Evolutionary conservation across 2,329 filamentous ascomycete genomes (phyloP).

Genomic region (Bisporella sp.): DNA sequence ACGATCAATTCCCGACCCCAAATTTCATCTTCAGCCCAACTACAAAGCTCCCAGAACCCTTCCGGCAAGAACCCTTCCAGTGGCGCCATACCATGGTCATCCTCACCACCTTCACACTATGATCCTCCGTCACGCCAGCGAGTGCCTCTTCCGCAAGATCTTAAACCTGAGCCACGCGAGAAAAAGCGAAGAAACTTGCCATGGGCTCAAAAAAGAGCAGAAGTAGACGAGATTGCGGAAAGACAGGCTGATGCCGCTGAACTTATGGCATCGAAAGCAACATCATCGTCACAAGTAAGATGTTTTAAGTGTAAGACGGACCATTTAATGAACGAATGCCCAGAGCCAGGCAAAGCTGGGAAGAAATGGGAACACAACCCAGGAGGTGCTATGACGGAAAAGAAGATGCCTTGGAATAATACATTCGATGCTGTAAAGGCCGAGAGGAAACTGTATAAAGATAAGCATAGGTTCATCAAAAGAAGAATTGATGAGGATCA

Average conservation of each 20-base stretch:
- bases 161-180: conserved; percentile 21
- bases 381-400: conserved; percentile 14
- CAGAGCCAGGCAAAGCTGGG: conserved; percentile 8
- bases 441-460: conserved; percentile 70
- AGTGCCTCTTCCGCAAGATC: conserved; percentile 1
- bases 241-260: conserved; percentile 14
- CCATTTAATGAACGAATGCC: conserved; percentile 14
- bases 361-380: conserved; percentile 25
- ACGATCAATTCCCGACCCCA: background rate
- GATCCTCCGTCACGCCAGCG: conserved; percentile 22
- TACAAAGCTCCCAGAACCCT: conserved; percentile 9
- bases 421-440: conserved; percentile 70
- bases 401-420: conserved; percentile 59
- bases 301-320: conserved; percentile 16
- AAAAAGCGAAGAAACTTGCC: conserved; percentile 31
- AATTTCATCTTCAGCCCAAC: background rate
- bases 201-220: conserved; percentile 23
- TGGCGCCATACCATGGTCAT: conserved; percentile 29
- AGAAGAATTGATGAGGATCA: conserved; percentile 33
- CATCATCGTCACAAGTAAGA: conserved; percentile 1
- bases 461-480: conserved; percentile 43
- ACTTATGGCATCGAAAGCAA: conserved; percentile 6
- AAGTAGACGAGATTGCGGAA: conserved; percentile 22
- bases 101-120: conserved; percentile 40
- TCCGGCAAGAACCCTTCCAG: conserved; percentile 22